phyloP scores from a whole-genome alignment of 2,329 filamentous ascomycete genomes.

The Aureobasidium sp. region DNA sequence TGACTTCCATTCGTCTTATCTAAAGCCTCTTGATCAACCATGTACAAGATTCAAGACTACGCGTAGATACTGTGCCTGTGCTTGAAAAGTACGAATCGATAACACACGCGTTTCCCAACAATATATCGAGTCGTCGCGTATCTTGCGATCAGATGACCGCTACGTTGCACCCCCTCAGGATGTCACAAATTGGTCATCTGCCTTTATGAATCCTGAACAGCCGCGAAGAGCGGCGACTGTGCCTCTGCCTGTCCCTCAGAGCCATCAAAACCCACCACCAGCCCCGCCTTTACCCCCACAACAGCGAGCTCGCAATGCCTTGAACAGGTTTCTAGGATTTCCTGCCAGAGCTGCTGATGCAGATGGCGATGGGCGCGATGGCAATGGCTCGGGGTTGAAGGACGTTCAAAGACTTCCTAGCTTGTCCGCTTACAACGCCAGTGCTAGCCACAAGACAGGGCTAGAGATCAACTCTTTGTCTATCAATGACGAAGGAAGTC shows the following conservation, averaged over 20 bases:
- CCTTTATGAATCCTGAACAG: constrained; percentile 6
- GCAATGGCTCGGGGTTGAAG: constrained; percentile 19
- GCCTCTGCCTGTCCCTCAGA: constrained; percentile 10
- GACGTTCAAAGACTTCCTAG: constrained; percentile 12
- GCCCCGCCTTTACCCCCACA: constrained; percentile 16
- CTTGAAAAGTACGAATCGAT: background rate
- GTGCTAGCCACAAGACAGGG: constrained; percentile 53
- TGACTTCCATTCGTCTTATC: background rate
- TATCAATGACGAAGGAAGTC: constrained; percentile 53
- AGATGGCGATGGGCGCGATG: constrained; percentile 29
- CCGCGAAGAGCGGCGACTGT: constrained; percentile 12
- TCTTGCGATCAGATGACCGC: background rate
- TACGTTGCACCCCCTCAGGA: background rate
- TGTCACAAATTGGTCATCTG: background rate
- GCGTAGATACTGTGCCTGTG: background rate
- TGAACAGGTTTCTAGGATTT: constrained; percentile 45
- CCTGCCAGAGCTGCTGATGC: constrained; percentile 40
- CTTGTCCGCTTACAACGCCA: constrained; percentile 35
- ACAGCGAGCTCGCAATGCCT: constrained; percentile 25
- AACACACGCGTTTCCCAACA: background rate
- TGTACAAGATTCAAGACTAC: background rate
- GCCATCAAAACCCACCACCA: constrained; percentile 12
- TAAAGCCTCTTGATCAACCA: background rate
- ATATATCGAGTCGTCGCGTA: background rate
- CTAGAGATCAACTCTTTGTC: constrained; percentile 55